Conservation (phyloP, 1,284 basidiomycete species). For the Coniferiporia weirii region DNA sequence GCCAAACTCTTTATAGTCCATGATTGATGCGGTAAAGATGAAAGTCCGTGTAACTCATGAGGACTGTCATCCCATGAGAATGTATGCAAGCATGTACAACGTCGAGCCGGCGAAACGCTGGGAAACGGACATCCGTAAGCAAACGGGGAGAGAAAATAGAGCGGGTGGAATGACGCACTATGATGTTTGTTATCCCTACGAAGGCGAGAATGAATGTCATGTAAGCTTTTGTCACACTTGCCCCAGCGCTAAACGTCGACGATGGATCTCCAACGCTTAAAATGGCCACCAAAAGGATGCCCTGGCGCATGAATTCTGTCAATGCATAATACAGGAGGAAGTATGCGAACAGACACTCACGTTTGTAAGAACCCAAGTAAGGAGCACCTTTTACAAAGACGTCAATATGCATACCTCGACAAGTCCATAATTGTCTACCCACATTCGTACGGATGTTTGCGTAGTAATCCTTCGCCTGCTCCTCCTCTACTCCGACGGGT, state of each 20-base stretch:
- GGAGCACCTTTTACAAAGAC: constrained; percentile 48
- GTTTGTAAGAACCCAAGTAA: constrained; percentile 84
- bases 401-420: background rate
- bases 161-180: constrained; percentile 39
- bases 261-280: constrained; percentile 61
- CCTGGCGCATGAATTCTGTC: constrained; percentile 39
- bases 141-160: constrained; percentile 20
- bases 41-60: background rate
- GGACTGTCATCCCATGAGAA: constrained; percentile 5
- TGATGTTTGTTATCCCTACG: constrained; percentile 68
- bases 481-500: constrained; percentile 34
- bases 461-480: constrained; percentile 83
- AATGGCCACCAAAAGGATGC: constrained; percentile 68
- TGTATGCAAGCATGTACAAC: constrained; percentile 45
- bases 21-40: background rate
- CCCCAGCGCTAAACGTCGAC: constrained; percentile 55
- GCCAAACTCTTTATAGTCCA: background rate
- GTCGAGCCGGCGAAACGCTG: constrained; percentile 61
- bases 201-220: constrained; percentile 77
- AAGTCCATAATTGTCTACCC: constrained; percentile 22
- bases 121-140: background rate
- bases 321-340: constrained; percentile 7
- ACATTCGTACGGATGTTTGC: constrained; percentile 91
- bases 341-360: constrained; percentile 39
- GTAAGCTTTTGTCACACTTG: constrained; percentile 61